Conservation (phyloP, 331 rosid genomes). For the Quercus phellos region DNA sequence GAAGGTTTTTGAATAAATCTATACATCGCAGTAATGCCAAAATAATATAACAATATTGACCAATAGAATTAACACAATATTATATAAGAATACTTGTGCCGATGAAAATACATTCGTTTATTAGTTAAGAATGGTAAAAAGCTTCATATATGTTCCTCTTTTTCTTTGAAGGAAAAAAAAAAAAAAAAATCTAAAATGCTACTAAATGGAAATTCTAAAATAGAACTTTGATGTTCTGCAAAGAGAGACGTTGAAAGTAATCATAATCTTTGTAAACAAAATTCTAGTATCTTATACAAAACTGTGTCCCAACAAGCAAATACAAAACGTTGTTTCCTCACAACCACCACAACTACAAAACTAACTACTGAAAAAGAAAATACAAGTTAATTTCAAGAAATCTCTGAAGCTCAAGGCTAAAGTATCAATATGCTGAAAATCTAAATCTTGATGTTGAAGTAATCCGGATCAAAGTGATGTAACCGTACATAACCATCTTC, state of each 20-base stretch:
- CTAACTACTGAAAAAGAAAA: not conserved
- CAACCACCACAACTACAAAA: not conserved
- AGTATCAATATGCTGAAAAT: not conserved
- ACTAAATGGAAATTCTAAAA: not conserved
- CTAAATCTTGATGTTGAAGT: slow-evolving; percentile 83
- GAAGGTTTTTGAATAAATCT: too few relatives aligned
- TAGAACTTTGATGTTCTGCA: too few relatives aligned
- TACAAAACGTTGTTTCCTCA: not conserved
- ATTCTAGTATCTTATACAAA: slow-evolving; percentile 20
- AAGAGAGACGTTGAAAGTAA: not conserved
- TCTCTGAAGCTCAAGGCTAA: not conserved
- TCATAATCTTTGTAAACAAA: not conserved
- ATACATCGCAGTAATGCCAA: too few relatives aligned
- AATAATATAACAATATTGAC: too few relatives aligned
- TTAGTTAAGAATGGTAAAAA: too few relatives aligned
- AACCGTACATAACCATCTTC: slow-evolving; percentile 93
- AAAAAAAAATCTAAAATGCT: not conserved
- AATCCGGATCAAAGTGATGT: slow-evolving; percentile 89
- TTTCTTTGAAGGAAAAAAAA: not conserved
- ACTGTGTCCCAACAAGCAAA: slow-evolving; percentile 8
- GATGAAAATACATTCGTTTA: too few relatives aligned
- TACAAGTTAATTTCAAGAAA: slow-evolving; percentile 9
- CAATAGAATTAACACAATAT: too few relatives aligned
- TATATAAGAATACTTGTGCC: too few relatives aligned
- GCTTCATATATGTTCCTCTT: too few relatives aligned